Evolutionary conservation across 257 asterid species (phyloP).

Genomic region (Lantana camara): DNA sequence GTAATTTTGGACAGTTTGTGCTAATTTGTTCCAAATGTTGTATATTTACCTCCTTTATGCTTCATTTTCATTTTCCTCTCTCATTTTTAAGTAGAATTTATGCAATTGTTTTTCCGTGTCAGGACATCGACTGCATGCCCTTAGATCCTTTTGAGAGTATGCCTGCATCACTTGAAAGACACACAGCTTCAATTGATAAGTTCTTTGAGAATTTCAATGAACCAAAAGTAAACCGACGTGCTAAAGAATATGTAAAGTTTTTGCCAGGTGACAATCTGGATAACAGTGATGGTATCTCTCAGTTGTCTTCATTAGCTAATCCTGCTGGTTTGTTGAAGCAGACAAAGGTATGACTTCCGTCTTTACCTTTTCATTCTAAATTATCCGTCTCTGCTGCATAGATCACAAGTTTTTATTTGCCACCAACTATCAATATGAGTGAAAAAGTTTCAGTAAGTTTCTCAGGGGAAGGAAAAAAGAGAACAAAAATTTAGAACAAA

Average conservation of each 20-base stretch:
- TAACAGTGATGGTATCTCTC: conserved; percentile 44
- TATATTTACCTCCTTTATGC: conserved; percentile 12
- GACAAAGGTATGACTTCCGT: conserved; percentile 53
- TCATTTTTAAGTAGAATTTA: neutral
- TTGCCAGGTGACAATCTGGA: conserved; percentile 51
- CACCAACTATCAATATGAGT: neutral
- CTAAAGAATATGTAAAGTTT: conserved; percentile 52
- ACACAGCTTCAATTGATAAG: conserved; percentile 52
- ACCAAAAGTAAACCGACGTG: conserved; percentile 51
- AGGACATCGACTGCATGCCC: conserved; percentile 97
- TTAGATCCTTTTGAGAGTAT: conserved; percentile 69
- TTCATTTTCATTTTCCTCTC: neutral
- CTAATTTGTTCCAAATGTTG: conserved; percentile 9
- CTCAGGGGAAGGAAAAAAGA: no score
- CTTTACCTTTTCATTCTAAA: conserved; percentile 22
- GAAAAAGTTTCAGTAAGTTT: no score
- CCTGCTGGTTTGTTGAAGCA: conserved; percentile 52
- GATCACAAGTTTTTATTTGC: no score
- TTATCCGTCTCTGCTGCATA: conserved; percentile 1
- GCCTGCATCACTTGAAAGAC: conserved; percentile 64
- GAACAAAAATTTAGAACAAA: no score
- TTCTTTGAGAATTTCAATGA: conserved; percentile 60
- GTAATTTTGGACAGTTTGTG: conserved; percentile 1
- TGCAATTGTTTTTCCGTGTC: conserved; percentile 35
- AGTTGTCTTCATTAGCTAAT: conserved; percentile 52